These are phyloP conservation scores for Pyricularia pennisetigena DNA, from an alignment of 2,329 filamentous ascomycete genomes.

Conservation along the genomic window DNA sequence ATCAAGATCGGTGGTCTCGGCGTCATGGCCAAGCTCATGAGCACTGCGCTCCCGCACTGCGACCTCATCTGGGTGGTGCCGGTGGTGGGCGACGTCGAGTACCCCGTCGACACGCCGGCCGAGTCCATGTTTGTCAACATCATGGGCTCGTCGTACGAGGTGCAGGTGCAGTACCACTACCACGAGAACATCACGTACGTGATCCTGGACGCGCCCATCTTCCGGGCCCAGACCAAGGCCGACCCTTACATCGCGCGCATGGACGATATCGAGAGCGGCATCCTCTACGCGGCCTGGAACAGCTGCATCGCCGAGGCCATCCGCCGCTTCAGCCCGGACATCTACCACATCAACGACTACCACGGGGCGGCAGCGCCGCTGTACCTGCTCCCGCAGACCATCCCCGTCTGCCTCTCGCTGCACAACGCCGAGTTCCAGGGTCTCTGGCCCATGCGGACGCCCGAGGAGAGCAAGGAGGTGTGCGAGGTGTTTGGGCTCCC, in stretches of 20 bases:
- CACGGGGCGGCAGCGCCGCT: conserved; percentile 40
- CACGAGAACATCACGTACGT: conserved; percentile 59
- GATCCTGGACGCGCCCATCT: conserved; percentile 56
- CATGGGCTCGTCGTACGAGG: conserved; percentile 48
- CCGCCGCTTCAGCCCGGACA: conserved; percentile 39
- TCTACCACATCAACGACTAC: conserved; percentile 30
- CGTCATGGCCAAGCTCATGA: conserved; percentile 63
- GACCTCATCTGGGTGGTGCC: conserved; percentile 58
- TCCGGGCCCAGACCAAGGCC: conserved; percentile 44
- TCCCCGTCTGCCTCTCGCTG: neutral
- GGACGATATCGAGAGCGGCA: neutral
- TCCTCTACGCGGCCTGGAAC: conserved; percentile 24
- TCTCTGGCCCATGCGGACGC: neutral
- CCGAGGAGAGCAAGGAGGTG: neutral
- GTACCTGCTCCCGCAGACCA: conserved; percentile 46
- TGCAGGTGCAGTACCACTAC: conserved; percentile 54
- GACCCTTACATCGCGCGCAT: neutral
- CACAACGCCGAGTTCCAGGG: conserved; percentile 1
- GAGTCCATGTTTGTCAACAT: conserved; percentile 54
- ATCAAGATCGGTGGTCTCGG: conserved; percentile 63
- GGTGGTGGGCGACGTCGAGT: conserved; percentile 53
- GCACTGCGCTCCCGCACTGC: conserved; percentile 53
- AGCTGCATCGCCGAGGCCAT: conserved; percentile 57
- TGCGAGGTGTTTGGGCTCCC: neutral
- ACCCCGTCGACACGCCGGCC: conserved; percentile 47